Evolutionary conservation across 192 early-diverging fungal genomes (phyloP).

Genomic region (Gonapodya prolifera): DNA sequence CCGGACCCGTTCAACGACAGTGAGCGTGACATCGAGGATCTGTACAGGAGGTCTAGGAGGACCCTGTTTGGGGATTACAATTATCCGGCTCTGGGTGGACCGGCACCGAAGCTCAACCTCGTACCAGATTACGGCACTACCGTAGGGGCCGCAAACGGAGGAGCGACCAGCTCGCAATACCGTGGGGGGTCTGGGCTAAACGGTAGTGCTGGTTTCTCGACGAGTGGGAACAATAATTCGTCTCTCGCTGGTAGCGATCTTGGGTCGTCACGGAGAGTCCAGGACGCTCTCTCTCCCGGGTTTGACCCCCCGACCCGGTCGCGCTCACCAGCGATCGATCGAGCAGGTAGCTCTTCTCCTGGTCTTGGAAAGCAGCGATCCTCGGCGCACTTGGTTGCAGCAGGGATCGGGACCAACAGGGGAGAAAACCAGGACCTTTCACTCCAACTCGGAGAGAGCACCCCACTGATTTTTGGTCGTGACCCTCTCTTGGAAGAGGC

Average conservation of each 20-base stretch:
- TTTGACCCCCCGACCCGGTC: background rate
- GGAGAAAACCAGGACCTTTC: background rate
- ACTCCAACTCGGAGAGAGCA: background rate
- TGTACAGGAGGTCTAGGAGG: conserved; percentile 24
- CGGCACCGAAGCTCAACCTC: conserved; percentile 14
- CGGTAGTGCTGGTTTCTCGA: background rate
- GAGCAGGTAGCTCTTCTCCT: background rate
- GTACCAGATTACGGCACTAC: background rate
- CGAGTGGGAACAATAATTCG: background rate
- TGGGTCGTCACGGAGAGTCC: no score
- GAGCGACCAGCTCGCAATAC: background rate
- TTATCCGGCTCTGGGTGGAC: conserved; percentile 30
- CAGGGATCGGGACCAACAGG: background rate
- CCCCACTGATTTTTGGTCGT: background rate
- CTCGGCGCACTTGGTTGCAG: background rate
- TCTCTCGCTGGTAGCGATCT: no score
- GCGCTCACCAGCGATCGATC: background rate
- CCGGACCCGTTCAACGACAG: background rate
- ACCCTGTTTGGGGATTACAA: conserved; percentile 40
- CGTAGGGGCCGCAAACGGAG: background rate
- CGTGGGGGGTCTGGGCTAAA: background rate
- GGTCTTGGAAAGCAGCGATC: background rate
- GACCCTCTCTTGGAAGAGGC: background rate
- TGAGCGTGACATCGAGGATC: background rate
- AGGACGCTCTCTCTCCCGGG: no score